Conservation (phyloP, 306 rosid species). For the Prunus fruticosa region DNA sequence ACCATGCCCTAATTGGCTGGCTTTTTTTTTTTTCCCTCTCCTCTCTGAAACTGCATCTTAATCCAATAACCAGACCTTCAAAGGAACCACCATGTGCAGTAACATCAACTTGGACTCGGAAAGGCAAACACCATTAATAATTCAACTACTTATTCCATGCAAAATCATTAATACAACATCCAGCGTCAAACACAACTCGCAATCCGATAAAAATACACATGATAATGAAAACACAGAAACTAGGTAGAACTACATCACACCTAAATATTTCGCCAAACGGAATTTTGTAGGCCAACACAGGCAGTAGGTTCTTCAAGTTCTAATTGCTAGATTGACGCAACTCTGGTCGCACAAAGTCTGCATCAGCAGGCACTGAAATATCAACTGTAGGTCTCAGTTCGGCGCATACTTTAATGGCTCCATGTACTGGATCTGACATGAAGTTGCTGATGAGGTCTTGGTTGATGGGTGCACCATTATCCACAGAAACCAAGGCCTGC, state of each 20-base stretch:
- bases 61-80: background rate
- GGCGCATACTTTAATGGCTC: conserved; percentile 87
- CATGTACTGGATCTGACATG: conserved; percentile 88
- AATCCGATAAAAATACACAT: background rate
- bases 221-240: background rate
- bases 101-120: background rate
- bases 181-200: background rate
- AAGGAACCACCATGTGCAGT: background rate
- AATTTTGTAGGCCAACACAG: background rate
- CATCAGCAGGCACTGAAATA: conserved; percentile 83
- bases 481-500: conserved; percentile 92
- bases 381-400: conserved; percentile 89
- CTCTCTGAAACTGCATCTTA: background rate
- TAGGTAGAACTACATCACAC: background rate
- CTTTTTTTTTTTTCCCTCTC: no score
- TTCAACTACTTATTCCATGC: background rate
- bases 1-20: no score
- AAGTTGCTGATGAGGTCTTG: conserved; percentile 88
- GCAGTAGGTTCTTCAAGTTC: conserved; percentile 11
- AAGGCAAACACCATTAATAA: background rate
- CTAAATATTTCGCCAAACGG: background rate
- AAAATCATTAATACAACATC: background rate
- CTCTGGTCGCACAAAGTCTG: conserved; percentile 97
- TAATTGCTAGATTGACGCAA: conserved; percentile 64
- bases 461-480: conserved; percentile 63